Evolutionary conservation across 2,329 filamentous ascomycete species (phyloP).

Genomic region (Diaporthe vexans): DNA sequence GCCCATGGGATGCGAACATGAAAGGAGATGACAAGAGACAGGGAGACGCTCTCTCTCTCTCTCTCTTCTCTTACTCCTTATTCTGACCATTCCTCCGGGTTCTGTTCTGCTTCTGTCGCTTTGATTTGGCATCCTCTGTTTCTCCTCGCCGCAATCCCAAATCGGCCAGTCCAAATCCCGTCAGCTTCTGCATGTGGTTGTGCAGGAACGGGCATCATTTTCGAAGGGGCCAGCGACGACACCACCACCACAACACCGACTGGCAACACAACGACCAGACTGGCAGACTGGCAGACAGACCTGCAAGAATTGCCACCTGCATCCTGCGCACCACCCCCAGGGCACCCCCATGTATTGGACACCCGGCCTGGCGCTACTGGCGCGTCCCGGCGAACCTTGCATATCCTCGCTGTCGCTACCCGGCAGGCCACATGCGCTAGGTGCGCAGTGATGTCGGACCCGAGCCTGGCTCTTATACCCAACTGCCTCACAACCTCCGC

Average conservation of each 20-base stretch:
- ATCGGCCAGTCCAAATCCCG: too few species aligned
- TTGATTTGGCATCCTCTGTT: neutral
- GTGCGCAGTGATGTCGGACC: neutral
- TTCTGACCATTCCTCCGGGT: neutral
- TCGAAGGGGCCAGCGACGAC: neutral
- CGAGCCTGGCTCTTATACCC: neutral
- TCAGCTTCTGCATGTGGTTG: neutral
- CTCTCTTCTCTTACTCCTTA: neutral
- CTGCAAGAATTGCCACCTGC: constrained; percentile 9
- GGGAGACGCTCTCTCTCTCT: neutral
- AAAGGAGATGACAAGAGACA: constrained; percentile 6
- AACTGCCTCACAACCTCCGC: neutral
- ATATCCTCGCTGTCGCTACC: constrained; percentile 3
- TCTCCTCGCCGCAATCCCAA: neutral
- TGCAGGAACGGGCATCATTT: neutral
- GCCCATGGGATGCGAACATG: neutral
- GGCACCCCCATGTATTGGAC: constrained; percentile 22
- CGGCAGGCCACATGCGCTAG: neutral
- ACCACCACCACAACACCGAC: neutral
- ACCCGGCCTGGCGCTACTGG: constrained; percentile 20
- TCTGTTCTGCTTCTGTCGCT: neutral
- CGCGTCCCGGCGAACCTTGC: constrained; percentile 21
- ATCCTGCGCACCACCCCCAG: neutral
- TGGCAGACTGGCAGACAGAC: neutral
- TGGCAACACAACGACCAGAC: neutral